phyloP scores from a whole-genome alignment of 371 early-diverging fungal species.

The Apophysomyces sp. region DNA sequence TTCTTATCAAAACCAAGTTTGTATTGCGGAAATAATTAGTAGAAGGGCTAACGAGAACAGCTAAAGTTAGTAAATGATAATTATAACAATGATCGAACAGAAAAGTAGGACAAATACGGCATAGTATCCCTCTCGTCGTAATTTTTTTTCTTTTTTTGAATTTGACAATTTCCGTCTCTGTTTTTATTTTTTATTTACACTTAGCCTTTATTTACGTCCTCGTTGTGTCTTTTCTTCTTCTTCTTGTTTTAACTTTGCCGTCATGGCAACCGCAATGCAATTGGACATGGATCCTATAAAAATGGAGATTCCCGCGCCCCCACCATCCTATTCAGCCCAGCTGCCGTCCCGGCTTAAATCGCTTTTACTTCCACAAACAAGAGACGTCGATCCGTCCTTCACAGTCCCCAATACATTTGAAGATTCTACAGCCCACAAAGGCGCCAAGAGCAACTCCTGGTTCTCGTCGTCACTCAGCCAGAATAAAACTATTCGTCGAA shows the following conservation, averaged over 20 bases:
- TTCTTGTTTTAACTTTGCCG: neutral
- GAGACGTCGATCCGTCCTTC: neutral
- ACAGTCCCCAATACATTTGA: slow-evolving; percentile 13
- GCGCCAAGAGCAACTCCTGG: slow-evolving; percentile 20
- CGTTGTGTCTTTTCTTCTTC: neutral
- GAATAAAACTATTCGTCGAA: slow-evolving; percentile 31
- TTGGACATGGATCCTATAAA: neutral
- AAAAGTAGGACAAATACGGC: neutral
- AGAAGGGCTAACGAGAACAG: too few species aligned
- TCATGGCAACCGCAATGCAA: neutral
- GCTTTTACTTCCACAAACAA: slow-evolving; percentile 17
- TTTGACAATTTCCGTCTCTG: neutral
- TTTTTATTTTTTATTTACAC: neutral
- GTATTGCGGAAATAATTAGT: neutral
- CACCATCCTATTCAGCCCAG: slow-evolving; percentile 37
- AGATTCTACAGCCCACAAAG: slow-evolving; percentile 12
- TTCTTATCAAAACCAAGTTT: too few species aligned
- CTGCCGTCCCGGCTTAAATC: slow-evolving; percentile 41
- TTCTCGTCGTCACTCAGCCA: slow-evolving; percentile 3
- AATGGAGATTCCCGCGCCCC: slow-evolving; percentile 23
- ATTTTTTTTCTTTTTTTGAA: too few species aligned
- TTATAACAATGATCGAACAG: neutral
- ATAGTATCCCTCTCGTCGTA: too few species aligned
- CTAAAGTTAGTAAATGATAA: too few species aligned
- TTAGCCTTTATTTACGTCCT: neutral